A percentile compares a stretch with the other conserved stretches of the same genome.
phyloP scores from a whole-genome alignment of 1,284 basidiomycete species.

The Flammula alnicola region DNA sequence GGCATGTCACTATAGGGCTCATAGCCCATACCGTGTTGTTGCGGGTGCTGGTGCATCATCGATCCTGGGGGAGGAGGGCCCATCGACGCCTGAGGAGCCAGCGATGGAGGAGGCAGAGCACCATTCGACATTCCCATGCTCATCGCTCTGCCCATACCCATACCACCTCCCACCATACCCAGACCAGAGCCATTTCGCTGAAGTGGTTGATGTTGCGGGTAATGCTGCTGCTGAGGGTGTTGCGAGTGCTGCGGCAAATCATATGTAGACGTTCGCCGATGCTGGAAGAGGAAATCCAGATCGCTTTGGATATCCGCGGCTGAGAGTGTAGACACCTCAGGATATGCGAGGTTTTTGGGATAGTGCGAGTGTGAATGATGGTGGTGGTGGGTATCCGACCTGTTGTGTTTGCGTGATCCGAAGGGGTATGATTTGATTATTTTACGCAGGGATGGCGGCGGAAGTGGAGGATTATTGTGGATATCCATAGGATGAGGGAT shows the following conservation, averaged over 20 bases:
- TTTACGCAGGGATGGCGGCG: slow-evolving; percentile 53
- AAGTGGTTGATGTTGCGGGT: slow-evolving; percentile 6
- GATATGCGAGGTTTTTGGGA: slow-evolving; percentile 47
- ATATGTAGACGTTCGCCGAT: slow-evolving; percentile 33
- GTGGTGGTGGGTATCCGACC: slow-evolving; percentile 24
- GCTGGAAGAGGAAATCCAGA: slow-evolving; percentile 57
- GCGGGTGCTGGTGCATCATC: slow-evolving; percentile 14
- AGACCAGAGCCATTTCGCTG: slow-evolving; percentile 18
- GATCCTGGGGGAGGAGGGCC: slow-evolving; percentile 14
- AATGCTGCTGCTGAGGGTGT: slow-evolving; percentile 17
- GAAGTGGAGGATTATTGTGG: slow-evolving; percentile 42
- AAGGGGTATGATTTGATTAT: slow-evolving; percentile 50
- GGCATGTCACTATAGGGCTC: slow-evolving; percentile 21
- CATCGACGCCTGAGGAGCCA: slow-evolving; percentile 11
- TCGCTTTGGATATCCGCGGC: slow-evolving; percentile 56
- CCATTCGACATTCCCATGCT: slow-evolving; percentile 22
- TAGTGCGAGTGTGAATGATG: slow-evolving; percentile 15
- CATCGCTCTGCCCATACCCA: slow-evolving; percentile 10
- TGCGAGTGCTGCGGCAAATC: slow-evolving; percentile 20
- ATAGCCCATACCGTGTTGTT: slow-evolving; percentile 19
- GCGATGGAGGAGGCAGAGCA: slow-evolving; percentile 3
- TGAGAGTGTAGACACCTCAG: slow-evolving; percentile 56
- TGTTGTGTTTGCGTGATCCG: slow-evolving; percentile 30
- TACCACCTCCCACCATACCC: slow-evolving; percentile 14
- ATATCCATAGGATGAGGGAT: slow-evolving; percentile 48